Evolutionary conservation across 108 stramenopile genomes (phyloP), one percentile per base, ranked within the genome.

Genomic region (Heterococcus sp.): DNA sequence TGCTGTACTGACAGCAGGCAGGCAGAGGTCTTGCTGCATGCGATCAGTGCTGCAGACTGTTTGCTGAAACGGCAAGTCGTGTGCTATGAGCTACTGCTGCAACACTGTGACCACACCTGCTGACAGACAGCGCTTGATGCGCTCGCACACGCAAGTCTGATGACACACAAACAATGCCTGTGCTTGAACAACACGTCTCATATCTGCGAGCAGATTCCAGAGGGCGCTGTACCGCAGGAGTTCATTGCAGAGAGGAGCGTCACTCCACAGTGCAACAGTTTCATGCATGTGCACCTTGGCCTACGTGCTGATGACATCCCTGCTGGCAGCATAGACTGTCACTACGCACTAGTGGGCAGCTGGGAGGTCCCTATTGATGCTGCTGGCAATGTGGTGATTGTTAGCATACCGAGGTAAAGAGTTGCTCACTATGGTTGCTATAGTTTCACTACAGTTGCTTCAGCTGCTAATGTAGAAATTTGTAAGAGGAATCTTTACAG

Each of bases 331-430:
- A 32, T 35, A 5, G 36, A 69, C 73, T 91, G 91, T 26, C 94
- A 95, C 78, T 93, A 93, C 82, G 92, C 93, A 84, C 90, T 88
- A 69, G 91, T 95, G 32, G 87, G 89, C 66, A 92, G 92, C 74
- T 94, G 93, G 93, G 38, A 70, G 0, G 77, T 78, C 37, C 90
- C 91, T 35, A 89, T 95, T 27, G 88, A 90, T 32, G 91, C 85
- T 35, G 87, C 92, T 76, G 93, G 93, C 65, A 95, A 95, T 75
- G 90, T 91, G 28, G 91, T 91, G n/a, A 71, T 95, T 21, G 32
- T 95, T 27, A 89, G 90, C 35, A 92, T 95, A 39, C 93, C 94
- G 2, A 58, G n/a, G n/a, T n/a, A n/a, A n/a, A n/a, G n/a, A n/a
- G n/a, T n/a, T n/a, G n/a, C n/a, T n/a, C n/a, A n/a, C n/a, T n/a